Percentiles rank a stretch among this genome's conserved stretches.
Conservation (phyloP, 768 basidiomycete genomes). For the Xanthoconium purpureum region DNA sequence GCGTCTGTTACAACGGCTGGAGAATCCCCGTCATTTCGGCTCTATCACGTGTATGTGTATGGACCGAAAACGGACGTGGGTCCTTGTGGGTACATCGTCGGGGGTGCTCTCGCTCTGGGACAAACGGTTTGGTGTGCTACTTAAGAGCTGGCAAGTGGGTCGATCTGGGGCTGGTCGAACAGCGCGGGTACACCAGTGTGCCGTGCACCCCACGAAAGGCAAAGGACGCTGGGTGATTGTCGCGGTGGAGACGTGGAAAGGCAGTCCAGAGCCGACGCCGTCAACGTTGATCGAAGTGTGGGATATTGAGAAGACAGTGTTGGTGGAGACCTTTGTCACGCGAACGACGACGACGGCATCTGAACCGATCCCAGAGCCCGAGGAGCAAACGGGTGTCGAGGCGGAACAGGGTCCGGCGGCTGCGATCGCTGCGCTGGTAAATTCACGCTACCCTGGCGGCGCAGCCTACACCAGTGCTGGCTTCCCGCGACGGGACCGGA, state of each 20-base stretch:
- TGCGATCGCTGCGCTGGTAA: conserved; percentile 80
- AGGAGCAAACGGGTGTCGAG: conserved; percentile 48
- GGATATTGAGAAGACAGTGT: conserved; percentile 79
- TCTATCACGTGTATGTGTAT: conserved; percentile 83
- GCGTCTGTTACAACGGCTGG: conserved; percentile 70
- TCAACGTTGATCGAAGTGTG: conserved; percentile 75
- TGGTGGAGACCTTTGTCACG: conserved; percentile 79
- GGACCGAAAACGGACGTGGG: conserved; percentile 83
- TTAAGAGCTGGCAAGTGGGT: conserved; percentile 85
- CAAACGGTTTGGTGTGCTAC: conserved; percentile 83
- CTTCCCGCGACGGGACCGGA: conserved; percentile 26
- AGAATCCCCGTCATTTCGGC: conserved; percentile 83
- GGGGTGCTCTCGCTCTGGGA: conserved; percentile 93
- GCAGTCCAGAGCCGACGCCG: conserved; percentile 38
- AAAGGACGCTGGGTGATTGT: conserved; percentile 90
- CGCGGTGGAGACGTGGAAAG: conserved; percentile 56
- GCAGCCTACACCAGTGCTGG: conserved; percentile 24
- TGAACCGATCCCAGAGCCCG: conserved; percentile 52
- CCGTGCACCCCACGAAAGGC: conserved; percentile 82
- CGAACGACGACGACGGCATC: conserved; percentile 43
- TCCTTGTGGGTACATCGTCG: conserved; percentile 81
- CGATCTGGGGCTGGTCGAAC: conserved; percentile 49
- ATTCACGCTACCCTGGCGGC: conserved; percentile 50
- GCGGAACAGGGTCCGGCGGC: conserved; percentile 64
- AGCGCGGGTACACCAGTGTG: conserved; percentile 67